phyloP scores from a whole-genome alignment of 2,329 filamentous ascomycete genomes.

The Xylaria sp. region DNA sequence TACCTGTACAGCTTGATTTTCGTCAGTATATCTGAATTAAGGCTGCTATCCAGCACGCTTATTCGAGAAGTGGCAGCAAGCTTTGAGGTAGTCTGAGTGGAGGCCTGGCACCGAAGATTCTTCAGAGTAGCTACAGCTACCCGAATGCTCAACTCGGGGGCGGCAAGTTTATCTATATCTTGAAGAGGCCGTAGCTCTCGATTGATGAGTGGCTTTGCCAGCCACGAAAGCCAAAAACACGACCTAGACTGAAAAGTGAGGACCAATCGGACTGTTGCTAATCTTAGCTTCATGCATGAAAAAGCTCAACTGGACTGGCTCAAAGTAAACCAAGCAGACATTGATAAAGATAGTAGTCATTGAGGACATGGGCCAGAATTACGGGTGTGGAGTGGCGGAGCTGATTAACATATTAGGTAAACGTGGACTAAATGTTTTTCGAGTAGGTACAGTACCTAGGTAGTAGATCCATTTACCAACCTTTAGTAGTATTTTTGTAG shows the following conservation, averaged over 20 bases:
- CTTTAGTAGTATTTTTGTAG: neutral
- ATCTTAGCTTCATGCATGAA: constrained; percentile 1
- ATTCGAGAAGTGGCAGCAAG: neutral
- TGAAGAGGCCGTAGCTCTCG: neutral
- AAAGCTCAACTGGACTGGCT: neutral
- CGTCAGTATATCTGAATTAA: too few species aligned
- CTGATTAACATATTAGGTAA: neutral
- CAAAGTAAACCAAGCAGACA: neutral
- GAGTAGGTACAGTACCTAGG: too few species aligned
- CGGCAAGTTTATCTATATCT: neutral
- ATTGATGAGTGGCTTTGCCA: neutral
- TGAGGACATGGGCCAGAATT: neutral
- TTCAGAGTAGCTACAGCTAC: neutral
- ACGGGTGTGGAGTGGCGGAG: neutral
- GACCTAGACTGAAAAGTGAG: neutral
- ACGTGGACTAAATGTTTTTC: neutral
- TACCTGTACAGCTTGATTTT: neutral
- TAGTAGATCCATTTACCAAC: neutral
- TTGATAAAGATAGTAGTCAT: neutral
- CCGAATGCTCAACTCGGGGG: neutral
- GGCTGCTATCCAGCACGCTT: too few species aligned
- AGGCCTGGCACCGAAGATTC: neutral
- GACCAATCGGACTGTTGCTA: constrained; percentile 11
- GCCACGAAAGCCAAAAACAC: neutral
- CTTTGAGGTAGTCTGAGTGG: neutral